phyloP scores from a whole-genome alignment of 2,329 filamentous ascomycete genomes.

The Golovinomyces cichoracearum region DNA sequence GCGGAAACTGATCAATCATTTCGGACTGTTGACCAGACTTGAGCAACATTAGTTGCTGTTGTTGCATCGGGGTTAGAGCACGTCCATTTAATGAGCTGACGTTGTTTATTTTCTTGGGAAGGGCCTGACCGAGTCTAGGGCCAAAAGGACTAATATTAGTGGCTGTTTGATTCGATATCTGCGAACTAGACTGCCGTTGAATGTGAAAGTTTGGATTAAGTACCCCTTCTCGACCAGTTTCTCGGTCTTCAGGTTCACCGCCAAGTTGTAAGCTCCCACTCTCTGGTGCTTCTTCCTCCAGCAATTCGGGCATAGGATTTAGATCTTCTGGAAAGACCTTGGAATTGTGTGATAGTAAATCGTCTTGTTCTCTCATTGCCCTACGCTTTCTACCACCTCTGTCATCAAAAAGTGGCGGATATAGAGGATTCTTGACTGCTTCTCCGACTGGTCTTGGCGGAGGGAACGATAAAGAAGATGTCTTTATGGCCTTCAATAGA shows the following conservation, averaged over 20 bases:
- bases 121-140: constrained; percentile 23
- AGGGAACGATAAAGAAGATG: constrained; percentile 22
- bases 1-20: constrained; percentile 34
- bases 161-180: constrained; percentile 49
- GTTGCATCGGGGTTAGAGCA: constrained; percentile 57
- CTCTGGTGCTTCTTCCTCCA: constrained; percentile 50
- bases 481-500: constrained; percentile 22
- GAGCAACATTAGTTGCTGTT: constrained; percentile 35
- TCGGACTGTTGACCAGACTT: constrained; percentile 20
- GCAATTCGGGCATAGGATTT: constrained; percentile 21
- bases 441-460: constrained; percentile 22
- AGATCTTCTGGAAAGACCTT: constrained; percentile 26
- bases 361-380: constrained; percentile 47
- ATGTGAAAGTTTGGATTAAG: constrained; percentile 20
- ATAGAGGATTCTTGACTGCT: constrained; percentile 19
- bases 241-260: constrained; percentile 70
- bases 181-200: constrained; percentile 37
- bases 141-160: constrained; percentile 27
- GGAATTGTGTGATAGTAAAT: constrained; percentile 25
- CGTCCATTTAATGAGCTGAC: constrained; percentile 37
- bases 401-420: constrained; percentile 59
- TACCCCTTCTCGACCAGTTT: constrained; percentile 23
- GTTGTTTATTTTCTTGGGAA: constrained; percentile 23
- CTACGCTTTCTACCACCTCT: constrained; percentile 61
- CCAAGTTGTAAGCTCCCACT: constrained; percentile 67